phyloP scores from a whole-genome alignment of 139 green algal species.

The Chlamydomonas sp. region DNA sequence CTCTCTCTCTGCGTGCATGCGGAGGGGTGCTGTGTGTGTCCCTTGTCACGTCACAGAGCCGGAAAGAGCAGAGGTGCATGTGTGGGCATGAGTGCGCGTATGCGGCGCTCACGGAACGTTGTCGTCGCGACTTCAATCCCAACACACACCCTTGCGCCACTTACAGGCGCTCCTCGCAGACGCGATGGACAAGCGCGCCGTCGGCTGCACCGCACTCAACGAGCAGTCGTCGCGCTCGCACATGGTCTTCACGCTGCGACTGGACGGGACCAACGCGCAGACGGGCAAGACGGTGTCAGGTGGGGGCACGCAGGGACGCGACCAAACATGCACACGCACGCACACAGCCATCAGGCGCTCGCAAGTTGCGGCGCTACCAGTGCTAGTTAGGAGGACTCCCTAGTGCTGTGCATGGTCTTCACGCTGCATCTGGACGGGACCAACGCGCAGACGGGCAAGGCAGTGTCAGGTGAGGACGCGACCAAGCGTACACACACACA shows the following conservation, averaged over 20 bases:
- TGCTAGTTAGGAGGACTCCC: no score
- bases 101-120: background rate
- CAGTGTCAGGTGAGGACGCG: constrained; percentile 24
- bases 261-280: constrained; percentile 62
- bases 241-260: constrained; percentile 76
- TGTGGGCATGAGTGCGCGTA: background rate
- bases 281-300: constrained; percentile 44
- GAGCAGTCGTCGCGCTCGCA: constrained; percentile 78
- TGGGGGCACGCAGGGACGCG: no score
- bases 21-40: no score
- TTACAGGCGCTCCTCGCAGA: constrained; percentile 40
- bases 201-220: constrained; percentile 86
- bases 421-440: constrained; percentile 73
- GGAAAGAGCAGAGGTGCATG: background rate
- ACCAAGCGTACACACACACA: no score
- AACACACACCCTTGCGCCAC: no score
- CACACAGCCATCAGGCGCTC: background rate
- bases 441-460: constrained; percentile 46
- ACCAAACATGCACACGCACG: constrained; percentile 29
- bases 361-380: background rate
- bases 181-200: constrained; percentile 57
- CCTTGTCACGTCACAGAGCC: no score
- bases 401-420: constrained; percentile 80
- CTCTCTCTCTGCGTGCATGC: no score
- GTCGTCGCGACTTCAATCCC: background rate